Percentiles rank a stretch among this genome's conserved stretches.
These are phyloP conservation scores for Arthrinium phaeospermum DNA, from an alignment of 2,329 filamentous ascomycete species.

Conservation along the genomic window DNA sequence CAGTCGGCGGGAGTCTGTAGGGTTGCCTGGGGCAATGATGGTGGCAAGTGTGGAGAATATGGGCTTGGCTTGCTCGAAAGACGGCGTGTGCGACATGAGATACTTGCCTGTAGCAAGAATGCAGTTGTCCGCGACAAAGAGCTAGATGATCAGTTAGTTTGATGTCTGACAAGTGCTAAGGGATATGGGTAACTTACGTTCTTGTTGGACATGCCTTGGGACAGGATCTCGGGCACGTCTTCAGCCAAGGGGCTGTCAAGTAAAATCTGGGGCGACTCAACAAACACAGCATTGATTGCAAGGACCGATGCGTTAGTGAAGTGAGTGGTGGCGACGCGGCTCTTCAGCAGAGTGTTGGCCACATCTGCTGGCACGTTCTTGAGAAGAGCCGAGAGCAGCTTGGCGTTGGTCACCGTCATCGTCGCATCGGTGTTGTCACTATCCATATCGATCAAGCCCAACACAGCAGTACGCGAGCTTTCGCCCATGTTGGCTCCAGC, in stretches of 20 bases:
- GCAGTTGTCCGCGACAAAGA: slow-evolving; percentile 86
- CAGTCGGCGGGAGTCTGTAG: slow-evolving; percentile 83
- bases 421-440: slow-evolving; percentile 74
- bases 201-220: slow-evolving; percentile 78
- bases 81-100: slow-evolving; percentile 70
- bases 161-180: slow-evolving; percentile 26
- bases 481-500: slow-evolving; percentile 96
- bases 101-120: slow-evolving; percentile 92
- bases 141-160: slow-evolving; percentile 47
- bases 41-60: slow-evolving; percentile 80
- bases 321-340: slow-evolving; percentile 78
- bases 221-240: slow-evolving; percentile 78
- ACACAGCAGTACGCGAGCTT: slow-evolving; percentile 80
- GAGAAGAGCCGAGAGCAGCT: slow-evolving; percentile 85
- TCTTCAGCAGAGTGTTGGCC: slow-evolving; percentile 64
- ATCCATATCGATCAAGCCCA: slow-evolving; percentile 87
- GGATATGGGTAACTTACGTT: slow-evolving; percentile 60
- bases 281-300: slow-evolving; percentile 84
- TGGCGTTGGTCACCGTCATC: slow-evolving; percentile 89
- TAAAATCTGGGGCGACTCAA: slow-evolving; percentile 77
- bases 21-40: slow-evolving; percentile 77
- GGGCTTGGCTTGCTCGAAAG: slow-evolving; percentile 77
- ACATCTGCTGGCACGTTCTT: slow-evolving; percentile 81
- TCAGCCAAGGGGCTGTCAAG: slow-evolving; percentile 69
- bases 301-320: slow-evolving; percentile 81